Evolutionary conservation across 1,284 basidiomycete species (phyloP).

Genomic region (Hemileia vastatrix): DNA sequence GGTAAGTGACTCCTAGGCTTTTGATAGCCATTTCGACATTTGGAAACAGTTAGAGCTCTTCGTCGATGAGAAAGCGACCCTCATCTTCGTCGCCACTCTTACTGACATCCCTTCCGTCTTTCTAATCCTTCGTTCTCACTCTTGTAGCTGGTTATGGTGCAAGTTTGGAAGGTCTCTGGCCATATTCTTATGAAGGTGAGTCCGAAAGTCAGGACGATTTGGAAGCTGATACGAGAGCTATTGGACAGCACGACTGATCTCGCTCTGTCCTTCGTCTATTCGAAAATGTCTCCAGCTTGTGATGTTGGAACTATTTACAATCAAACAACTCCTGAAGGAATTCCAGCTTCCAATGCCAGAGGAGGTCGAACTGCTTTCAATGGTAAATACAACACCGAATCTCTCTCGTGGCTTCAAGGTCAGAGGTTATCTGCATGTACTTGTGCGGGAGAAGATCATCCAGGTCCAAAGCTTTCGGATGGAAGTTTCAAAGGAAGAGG

Average conservation of each 20-base stretch:
- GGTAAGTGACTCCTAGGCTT: constrained; percentile 43
- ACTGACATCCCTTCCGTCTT: too few relatives aligned
- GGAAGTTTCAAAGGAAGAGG: constrained; percentile 69
- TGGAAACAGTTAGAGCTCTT: too few relatives aligned
- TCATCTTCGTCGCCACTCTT: too few relatives aligned
- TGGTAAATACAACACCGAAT: constrained; percentile 35
- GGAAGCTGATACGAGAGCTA: neutral
- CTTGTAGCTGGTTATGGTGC: constrained; percentile 69
- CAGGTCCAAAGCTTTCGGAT: constrained; percentile 58
- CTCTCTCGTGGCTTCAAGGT: constrained; percentile 59
- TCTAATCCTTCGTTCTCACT: too few relatives aligned
- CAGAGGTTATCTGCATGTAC: constrained; percentile 73
- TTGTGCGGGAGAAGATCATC: constrained; percentile 68
- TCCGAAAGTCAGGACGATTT: neutral
- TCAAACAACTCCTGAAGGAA: constrained; percentile 45
- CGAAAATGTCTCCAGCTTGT: constrained; percentile 47
- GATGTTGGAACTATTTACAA: constrained; percentile 48
- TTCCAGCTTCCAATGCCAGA: constrained; percentile 27
- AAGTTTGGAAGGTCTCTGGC: constrained; percentile 69
- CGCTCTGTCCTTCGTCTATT: neutral
- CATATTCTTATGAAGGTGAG: constrained; percentile 47
- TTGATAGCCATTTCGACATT: too few relatives aligned
- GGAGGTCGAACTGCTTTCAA: constrained; percentile 33
- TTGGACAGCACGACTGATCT: too few relatives aligned
- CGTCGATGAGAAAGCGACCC: too few relatives aligned